Conservation (phyloP, 2,329 filamentous ascomycete species). For the Colletotrichum shisoi region DNA sequence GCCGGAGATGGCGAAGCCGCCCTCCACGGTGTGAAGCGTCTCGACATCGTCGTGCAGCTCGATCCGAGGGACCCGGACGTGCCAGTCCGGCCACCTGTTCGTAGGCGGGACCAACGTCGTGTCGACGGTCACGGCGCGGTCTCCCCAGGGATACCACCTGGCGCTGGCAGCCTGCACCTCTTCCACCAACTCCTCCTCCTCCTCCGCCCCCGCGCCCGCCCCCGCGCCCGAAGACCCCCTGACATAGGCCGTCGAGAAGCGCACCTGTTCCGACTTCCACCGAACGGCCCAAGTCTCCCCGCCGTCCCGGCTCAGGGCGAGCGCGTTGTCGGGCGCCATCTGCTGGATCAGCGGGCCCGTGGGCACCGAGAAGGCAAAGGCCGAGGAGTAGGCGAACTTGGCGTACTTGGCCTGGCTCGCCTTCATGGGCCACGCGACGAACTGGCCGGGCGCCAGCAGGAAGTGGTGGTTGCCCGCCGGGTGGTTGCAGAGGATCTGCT, state of each 20-base stretch:
- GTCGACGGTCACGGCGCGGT: conserved; percentile 43
- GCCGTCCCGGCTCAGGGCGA: conserved; percentile 46
- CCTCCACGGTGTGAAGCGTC: conserved; percentile 39
- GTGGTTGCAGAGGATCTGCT: conserved; percentile 56
- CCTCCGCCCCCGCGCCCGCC: no score
- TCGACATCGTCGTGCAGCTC: neutral
- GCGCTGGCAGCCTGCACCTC: conserved; percentile 17
- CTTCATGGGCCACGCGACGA: conserved; percentile 51
- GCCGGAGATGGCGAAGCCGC: conserved; percentile 42
- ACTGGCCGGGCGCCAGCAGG: conserved; percentile 53
- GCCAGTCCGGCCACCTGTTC: conserved; percentile 49
- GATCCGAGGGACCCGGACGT: conserved; percentile 44
- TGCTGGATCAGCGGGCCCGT: conserved; percentile 49
- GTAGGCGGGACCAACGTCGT: conserved; percentile 46
- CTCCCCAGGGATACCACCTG: conserved; percentile 44
- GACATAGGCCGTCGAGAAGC: conserved; percentile 27
- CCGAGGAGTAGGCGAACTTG: conserved; percentile 59
- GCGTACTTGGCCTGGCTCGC: conserved; percentile 55
- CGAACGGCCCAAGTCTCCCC: conserved; percentile 46
- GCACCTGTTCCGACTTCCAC: conserved; percentile 43
- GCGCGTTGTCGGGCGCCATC: conserved; percentile 47
- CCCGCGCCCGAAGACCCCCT: neutral
- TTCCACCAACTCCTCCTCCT: neutral
- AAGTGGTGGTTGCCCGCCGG: conserved; percentile 51
- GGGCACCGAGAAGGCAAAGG: conserved; percentile 57